Evolutionary conservation across 2,329 filamentous ascomycete genomes (phyloP).

Genomic region (Aspergillus chevalieri): DNA sequence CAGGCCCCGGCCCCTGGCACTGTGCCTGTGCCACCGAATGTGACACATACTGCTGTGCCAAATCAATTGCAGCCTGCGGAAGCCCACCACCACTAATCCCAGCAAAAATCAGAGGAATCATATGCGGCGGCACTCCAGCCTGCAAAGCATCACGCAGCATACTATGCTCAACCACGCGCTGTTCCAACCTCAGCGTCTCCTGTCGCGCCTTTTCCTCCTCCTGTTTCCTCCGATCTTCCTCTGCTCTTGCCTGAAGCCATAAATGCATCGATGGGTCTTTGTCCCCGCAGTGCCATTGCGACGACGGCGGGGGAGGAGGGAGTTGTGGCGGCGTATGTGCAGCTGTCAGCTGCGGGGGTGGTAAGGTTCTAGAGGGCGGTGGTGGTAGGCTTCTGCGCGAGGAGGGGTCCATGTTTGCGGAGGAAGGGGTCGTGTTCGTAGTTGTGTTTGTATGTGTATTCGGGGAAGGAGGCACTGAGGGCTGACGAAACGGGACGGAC

Average conservation of each 20-base stretch:
- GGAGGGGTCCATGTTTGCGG: slow-evolving; percentile 60
- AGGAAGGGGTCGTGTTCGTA: slow-evolving; percentile 28
- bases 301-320: slow-evolving; percentile 55
- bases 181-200: slow-evolving; percentile 63
- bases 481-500: slow-evolving; percentile 28
- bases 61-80: slow-evolving; percentile 58
- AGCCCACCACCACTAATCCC: slow-evolving; percentile 61
- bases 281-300: slow-evolving; percentile 61
- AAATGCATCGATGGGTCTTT: slow-evolving; percentile 58
- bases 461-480: slow-evolving; percentile 21
- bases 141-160: slow-evolving; percentile 64
- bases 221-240: slow-evolving; percentile 60
- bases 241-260: slow-evolving; percentile 65
- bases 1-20: neutral
- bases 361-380: slow-evolving; percentile 59
- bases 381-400: slow-evolving; percentile 61
- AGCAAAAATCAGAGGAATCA: slow-evolving; percentile 70
- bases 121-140: slow-evolving; percentile 65
- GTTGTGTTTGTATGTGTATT: slow-evolving; percentile 20
- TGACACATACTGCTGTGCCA: slow-evolving; percentile 61
- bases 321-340: slow-evolving; percentile 35
- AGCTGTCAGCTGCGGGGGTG: slow-evolving; percentile 33
- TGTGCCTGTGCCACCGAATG: slow-evolving; percentile 16
- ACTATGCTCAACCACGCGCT: slow-evolving; percentile 64
- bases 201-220: slow-evolving; percentile 64